Conservation (phyloP, 441 rosid genomes). For the Pelargonium cotyledonis region DNA sequence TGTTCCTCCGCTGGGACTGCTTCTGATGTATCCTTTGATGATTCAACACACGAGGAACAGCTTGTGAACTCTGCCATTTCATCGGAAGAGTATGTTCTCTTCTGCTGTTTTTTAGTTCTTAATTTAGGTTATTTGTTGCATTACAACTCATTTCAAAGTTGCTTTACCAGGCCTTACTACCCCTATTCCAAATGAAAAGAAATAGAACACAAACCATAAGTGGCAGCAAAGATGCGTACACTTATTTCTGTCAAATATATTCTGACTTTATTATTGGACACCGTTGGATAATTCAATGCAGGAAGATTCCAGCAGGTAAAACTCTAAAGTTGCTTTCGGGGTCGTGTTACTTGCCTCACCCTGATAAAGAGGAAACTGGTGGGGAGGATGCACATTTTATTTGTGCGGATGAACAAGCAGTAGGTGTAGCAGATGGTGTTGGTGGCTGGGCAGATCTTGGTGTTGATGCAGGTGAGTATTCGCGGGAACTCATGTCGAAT, state of each 20-base stretch:
- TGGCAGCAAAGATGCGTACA: no score
- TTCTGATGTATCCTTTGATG: slow-evolving; percentile 62
- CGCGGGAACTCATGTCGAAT: slow-evolving; percentile 83
- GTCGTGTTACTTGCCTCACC: slow-evolving; percentile 84
- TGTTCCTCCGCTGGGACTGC: slow-evolving; percentile 56
- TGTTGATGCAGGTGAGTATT: slow-evolving; percentile 66
- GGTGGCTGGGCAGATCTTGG: slow-evolving; percentile 96
- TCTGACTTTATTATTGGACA: neutral
- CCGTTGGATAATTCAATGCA: slow-evolving; percentile 18
- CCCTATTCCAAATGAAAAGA: no score
- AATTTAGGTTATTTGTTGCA: slow-evolving; percentile 2
- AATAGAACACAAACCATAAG: no score
- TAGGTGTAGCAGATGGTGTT: slow-evolving; percentile 93
- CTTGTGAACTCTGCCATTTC: slow-evolving; percentile 36
- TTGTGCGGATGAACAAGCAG: slow-evolving; percentile 60
- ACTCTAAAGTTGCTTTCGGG: slow-evolving; percentile 62
- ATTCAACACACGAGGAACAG: slow-evolving; percentile 32
- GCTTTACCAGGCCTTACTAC: no score
- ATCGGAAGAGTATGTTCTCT: slow-evolving; percentile 50
- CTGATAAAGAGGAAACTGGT: slow-evolving; percentile 86
- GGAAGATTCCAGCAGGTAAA: slow-evolving; percentile 41
- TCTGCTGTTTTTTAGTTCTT: slow-evolving; percentile 8
- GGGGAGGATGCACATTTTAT: slow-evolving; percentile 92
- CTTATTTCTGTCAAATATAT: neutral
- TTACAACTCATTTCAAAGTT: neutral